phyloP scores from a whole-genome alignment of 2,329 filamentous ascomycete species.

The Fonsecaea nubica region DNA sequence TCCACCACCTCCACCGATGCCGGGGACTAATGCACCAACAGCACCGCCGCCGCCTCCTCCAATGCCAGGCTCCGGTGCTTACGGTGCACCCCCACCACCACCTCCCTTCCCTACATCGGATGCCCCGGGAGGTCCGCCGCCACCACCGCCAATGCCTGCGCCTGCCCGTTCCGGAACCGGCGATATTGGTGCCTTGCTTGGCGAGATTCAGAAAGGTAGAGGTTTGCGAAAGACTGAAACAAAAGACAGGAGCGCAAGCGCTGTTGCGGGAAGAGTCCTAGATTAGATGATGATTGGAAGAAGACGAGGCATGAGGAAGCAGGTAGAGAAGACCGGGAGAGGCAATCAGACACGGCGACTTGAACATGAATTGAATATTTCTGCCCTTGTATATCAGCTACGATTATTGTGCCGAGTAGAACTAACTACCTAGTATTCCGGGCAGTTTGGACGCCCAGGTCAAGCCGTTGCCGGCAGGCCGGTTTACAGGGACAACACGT shows the following conservation, averaged over 20 bases:
- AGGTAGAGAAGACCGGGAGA: not conserved
- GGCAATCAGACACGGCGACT: not conserved
- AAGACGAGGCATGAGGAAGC: not conserved
- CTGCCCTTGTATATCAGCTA: not conserved
- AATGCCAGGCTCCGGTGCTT: constrained; percentile 46
- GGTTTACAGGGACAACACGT: not conserved
- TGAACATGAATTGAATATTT: not conserved
- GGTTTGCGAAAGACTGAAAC: constrained; percentile 85
- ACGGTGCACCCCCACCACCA: constrained; percentile 54
- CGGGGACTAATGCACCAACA: constrained; percentile 42
- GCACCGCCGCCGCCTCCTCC: constrained; percentile 46
- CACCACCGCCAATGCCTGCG: constrained; percentile 50
- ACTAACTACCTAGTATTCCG: not conserved
- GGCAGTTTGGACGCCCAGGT: too few relatives aligned
- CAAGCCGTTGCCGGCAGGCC: not conserved
- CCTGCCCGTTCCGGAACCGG: constrained; percentile 46
- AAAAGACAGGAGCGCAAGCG: constrained; percentile 78
- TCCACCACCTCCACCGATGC: constrained; percentile 42
- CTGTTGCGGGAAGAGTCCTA: constrained; percentile 77
- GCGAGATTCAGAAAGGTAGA: constrained; percentile 81
- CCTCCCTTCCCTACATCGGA: constrained; percentile 48
- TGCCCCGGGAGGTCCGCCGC: constrained; percentile 47
- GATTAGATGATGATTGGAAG: constrained; percentile 34
- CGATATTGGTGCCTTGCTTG: constrained; percentile 69
- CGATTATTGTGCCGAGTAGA: not conserved